phyloP scores from a whole-genome alignment of 2,329 filamentous ascomycete genomes.

The Lecanicillium sp. region DNA sequence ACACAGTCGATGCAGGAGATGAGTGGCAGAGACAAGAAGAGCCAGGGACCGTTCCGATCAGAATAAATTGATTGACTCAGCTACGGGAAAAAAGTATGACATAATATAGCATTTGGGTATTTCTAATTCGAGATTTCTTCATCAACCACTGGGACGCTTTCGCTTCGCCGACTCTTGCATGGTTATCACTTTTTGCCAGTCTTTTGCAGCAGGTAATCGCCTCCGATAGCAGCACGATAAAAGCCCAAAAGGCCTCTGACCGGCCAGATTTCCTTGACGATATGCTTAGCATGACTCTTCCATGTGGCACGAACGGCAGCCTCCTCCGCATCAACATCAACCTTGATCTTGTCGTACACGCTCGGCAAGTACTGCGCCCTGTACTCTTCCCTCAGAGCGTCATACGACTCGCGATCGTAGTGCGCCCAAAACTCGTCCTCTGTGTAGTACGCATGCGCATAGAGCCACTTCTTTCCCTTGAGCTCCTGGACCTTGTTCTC shows the following conservation, averaged over 20 bases:
- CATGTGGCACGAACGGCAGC: slow-evolving; percentile 21
- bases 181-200: slow-evolving; percentile 6
- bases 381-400: slow-evolving; percentile 49
- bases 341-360: slow-evolving; percentile 61
- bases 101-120: too few relatives aligned
- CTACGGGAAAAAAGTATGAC: too few relatives aligned
- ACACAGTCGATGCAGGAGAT: slow-evolving; percentile 2
- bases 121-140: too few relatives aligned
- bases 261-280: slow-evolving; percentile 29
- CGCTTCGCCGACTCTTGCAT: too few relatives aligned
- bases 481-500: slow-evolving; percentile 51
- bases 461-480: slow-evolving; percentile 61
- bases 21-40: slow-evolving; percentile 2
- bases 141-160: too few relatives aligned
- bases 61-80: too few relatives aligned
- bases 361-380: slow-evolving; percentile 49
- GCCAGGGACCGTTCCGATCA: slow-evolving; percentile 5
- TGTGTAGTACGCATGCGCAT: slow-evolving; percentile 59
- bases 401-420: slow-evolving; percentile 53
- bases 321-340: slow-evolving; percentile 29
- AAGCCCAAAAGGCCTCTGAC: slow-evolving; percentile 38
- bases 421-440: slow-evolving; percentile 58
- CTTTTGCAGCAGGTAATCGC: slow-evolving; percentile 37
- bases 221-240: slow-evolving; percentile 32
- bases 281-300: slow-evolving; percentile 16